Percentiles rank a stretch among this genome's conserved stretches.
Evolutionary conservation across 2,329 filamentous ascomycete species (phyloP).

Genomic region (Annulohypoxylon truncatum): DNA sequence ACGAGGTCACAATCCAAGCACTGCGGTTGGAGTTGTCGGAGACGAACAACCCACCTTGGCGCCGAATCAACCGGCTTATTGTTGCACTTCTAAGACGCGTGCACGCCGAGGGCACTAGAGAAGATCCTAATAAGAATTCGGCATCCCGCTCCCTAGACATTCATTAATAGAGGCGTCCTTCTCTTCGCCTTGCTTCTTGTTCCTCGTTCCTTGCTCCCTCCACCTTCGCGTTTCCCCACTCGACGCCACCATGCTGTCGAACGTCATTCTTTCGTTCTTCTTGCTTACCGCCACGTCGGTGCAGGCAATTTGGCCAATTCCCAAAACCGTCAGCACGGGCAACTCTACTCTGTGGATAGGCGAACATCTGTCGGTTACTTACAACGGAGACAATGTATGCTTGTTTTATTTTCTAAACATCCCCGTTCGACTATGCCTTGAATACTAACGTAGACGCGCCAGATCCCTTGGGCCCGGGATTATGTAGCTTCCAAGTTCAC

Average conservation of each 20-base stretch:
- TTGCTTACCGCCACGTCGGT: slow-evolving; percentile 56
- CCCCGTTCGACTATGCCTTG: slow-evolving; percentile 29
- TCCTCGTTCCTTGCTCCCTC: slow-evolving; percentile 1
- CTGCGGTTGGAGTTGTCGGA: slow-evolving; percentile 30
- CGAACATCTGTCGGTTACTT: slow-evolving; percentile 64
- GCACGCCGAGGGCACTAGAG: slow-evolving; percentile 1
- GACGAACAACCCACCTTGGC: slow-evolving; percentile 25
- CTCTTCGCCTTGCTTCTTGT: slow-evolving; percentile 21
- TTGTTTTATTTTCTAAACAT: slow-evolving; percentile 49
- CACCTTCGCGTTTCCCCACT: slow-evolving; percentile 22
- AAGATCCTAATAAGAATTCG: slow-evolving; percentile 24
- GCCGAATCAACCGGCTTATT: slow-evolving; percentile 30
- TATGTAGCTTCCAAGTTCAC: slow-evolving; percentile 58
- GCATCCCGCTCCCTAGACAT: slow-evolving; percentile 15
- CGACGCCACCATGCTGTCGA: slow-evolving; percentile 41
- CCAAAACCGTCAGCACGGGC: slow-evolving; percentile 63
- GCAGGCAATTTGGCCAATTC: slow-evolving; percentile 69
- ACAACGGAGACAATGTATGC: slow-evolving; percentile 69
- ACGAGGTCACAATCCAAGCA: slow-evolving; percentile 12
- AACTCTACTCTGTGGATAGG: slow-evolving; percentile 65
- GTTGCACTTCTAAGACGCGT: slow-evolving; percentile 23
- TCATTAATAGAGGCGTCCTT: slow-evolving; percentile 28
- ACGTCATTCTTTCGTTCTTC: slow-evolving; percentile 53
- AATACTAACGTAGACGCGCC: slow-evolving; percentile 49
- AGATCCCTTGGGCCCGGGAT: slow-evolving; percentile 62